phyloP scores from a whole-genome alignment of 257 asterid species.

The Cordia subcordata region DNA sequence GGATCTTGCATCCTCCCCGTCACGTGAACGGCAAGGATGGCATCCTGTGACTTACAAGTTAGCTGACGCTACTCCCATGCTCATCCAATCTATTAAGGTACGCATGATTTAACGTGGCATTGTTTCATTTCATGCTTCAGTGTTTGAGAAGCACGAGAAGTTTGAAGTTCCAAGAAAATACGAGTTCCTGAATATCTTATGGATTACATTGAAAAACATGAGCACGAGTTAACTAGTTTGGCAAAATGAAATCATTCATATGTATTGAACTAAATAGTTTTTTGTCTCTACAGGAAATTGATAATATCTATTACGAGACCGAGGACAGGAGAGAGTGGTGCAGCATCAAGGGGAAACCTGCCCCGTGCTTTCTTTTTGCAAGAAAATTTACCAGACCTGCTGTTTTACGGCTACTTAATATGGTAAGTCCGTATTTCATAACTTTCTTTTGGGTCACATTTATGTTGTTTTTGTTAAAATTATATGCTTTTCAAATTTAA shows the following conservation, averaged over 20 bases:
- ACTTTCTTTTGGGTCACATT: background rate
- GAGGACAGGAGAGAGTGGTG: constrained; percentile 98
- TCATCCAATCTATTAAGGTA: constrained; percentile 90
- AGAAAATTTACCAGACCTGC: constrained; percentile 94
- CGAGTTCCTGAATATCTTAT: too few species aligned
- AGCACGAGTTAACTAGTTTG: too few species aligned
- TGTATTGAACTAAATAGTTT: background rate
- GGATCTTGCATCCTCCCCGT: constrained; percentile 68
- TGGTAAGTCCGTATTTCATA: constrained; percentile 32
- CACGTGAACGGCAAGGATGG: constrained; percentile 83
- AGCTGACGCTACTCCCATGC: constrained; percentile 68
- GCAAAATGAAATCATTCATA: too few species aligned
- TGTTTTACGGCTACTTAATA: constrained; percentile 77
- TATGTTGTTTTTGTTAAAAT: too few species aligned
- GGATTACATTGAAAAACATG: too few species aligned
- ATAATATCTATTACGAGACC: constrained; percentile 79
- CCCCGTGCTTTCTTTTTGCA: constrained; percentile 86
- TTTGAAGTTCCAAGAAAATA: too few species aligned
- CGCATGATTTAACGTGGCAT: too few species aligned
- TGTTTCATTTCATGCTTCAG: too few species aligned
- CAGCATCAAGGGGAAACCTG: constrained; percentile 87
- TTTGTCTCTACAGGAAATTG: constrained; percentile 44
- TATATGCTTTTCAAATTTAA: too few species aligned
- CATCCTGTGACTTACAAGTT: constrained; percentile 90
- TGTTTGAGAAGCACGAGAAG: too few species aligned